phyloP scores from a whole-genome alignment of 805 yeast species.

The Lipomyces spencermartinsiae region DNA sequence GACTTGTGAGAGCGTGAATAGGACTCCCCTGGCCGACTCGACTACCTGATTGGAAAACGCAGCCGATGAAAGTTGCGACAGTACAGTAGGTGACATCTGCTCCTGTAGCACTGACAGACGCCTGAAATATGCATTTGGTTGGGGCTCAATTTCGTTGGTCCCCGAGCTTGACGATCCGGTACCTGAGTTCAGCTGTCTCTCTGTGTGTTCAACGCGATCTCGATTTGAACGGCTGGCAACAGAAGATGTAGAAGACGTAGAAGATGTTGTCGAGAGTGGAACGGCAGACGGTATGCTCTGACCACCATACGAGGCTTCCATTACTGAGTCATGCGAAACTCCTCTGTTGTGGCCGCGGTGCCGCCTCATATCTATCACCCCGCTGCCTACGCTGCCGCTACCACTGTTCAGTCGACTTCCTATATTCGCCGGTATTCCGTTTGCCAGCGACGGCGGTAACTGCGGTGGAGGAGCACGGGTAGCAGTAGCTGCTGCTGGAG shows the following conservation, averaged over 20 bases:
- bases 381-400: neutral
- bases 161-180: neutral
- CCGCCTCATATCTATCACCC: conserved; percentile 10
- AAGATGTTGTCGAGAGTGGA: conserved; percentile 8
- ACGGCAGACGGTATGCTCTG: neutral
- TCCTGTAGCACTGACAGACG: conserved; percentile 39
- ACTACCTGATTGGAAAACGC: conserved; percentile 27
- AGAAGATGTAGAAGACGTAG: conserved; percentile 6
- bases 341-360: conserved; percentile 38
- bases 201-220: conserved; percentile 3
- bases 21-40: conserved; percentile 40
- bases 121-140: conserved; percentile 40
- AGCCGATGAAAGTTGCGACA: conserved; percentile 21
- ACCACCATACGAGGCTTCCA: conserved; percentile 22
- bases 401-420: neutral
- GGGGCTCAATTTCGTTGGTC: conserved; percentile 26
- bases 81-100: conserved; percentile 22
- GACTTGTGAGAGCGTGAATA: conserved; percentile 39
- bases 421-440: neutral
- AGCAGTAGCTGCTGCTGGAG: neutral
- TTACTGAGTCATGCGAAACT: conserved; percentile 38
- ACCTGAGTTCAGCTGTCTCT: neutral
- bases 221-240: conserved; percentile 3
- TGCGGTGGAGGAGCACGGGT: conserved; percentile 17
- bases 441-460: conserved; percentile 2